Evolutionary conservation across 2,329 filamentous ascomycete genomes (phyloP).

Genomic region (Diaporthe ampelina): DNA sequence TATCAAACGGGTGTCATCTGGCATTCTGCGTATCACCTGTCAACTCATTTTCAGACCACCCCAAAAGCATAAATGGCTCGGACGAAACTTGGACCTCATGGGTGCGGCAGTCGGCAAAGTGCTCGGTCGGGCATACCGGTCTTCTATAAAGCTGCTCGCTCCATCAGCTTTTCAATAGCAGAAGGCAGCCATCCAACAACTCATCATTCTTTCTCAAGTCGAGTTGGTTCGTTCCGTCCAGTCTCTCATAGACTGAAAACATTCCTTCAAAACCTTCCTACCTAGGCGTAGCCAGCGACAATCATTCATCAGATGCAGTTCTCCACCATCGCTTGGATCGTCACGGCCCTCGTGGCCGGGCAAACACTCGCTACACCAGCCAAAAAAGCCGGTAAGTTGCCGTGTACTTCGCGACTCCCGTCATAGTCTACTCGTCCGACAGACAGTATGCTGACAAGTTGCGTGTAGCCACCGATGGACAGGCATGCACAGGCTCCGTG

Average conservation of each 20-base stretch:
- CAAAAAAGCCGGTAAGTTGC: conserved; percentile 14
- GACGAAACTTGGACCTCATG: background rate
- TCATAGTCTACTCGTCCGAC: no score
- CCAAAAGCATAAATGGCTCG: background rate
- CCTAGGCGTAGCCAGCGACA: background rate
- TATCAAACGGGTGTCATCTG: conserved; percentile 29
- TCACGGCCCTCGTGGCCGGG: conserved; percentile 3
- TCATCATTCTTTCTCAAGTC: background rate
- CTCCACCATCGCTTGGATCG: conserved; percentile 9
- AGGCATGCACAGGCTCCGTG: conserved; percentile 1
- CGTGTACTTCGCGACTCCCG: background rate
- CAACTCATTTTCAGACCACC: conserved; percentile 11
- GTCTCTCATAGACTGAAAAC: background rate
- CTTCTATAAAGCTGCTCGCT: background rate
- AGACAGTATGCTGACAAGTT: background rate
- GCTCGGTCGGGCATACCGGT: background rate
- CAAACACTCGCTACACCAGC: conserved; percentile 17
- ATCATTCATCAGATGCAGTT: conserved; percentile 5
- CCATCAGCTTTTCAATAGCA: background rate
- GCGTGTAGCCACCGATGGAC: conserved; percentile 7
- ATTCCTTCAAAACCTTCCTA: background rate
- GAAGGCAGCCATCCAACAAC: background rate
- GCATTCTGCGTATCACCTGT: conserved; percentile 5
- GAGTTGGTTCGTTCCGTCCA: background rate
- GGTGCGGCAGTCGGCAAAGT: background rate